These are phyloP conservation scores for Hanseniaspora pseudoguilliermondii DNA, from an alignment of 805 yeast genomes.

Conservation along the genomic window DNA sequence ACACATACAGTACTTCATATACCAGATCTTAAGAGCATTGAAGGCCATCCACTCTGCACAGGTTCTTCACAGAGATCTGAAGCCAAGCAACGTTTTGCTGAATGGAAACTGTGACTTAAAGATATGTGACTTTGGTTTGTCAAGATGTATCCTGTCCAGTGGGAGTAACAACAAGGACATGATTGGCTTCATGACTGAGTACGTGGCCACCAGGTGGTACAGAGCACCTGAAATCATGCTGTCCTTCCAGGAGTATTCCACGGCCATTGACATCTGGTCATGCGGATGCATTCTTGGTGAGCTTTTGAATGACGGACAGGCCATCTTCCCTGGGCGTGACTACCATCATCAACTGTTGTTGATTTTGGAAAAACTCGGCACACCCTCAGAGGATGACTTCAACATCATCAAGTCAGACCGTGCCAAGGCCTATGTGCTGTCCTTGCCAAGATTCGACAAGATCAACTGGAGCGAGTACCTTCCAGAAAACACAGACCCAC, in stretches of 20 bases:
- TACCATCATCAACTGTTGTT: constrained; percentile 55
- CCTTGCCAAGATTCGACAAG: constrained; percentile 49
- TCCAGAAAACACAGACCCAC: constrained; percentile 27
- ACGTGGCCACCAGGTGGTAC: constrained; percentile 78
- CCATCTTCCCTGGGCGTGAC: constrained; percentile 65
- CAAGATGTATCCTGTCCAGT: constrained; percentile 38
- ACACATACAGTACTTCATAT: constrained; percentile 56
- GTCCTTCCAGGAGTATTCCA: constrained; percentile 56
- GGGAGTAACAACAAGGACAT: constrained; percentile 33
- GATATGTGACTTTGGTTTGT: constrained; percentile 68
- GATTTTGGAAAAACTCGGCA: constrained; percentile 57
- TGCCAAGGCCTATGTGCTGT: constrained; percentile 64
- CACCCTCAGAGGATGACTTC: constrained; percentile 63
- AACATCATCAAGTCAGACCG: constrained; percentile 59
- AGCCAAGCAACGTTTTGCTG: constrained; percentile 58
- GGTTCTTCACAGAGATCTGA: constrained; percentile 65
- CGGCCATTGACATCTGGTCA: constrained; percentile 71
- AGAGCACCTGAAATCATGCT: constrained; percentile 77
- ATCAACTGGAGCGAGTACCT: constrained; percentile 32
- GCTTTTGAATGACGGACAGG: constrained; percentile 42
- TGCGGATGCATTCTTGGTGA: constrained; percentile 71
- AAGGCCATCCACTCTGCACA: constrained; percentile 60
- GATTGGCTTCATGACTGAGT: constrained; percentile 55
- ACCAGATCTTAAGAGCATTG: constrained; percentile 58
- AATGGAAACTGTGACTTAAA: constrained; percentile 63